These are phyloP conservation scores for Fusarium graminum DNA, from an alignment of 2,329 filamentous ascomycete species.

Conservation along the genomic window DNA sequence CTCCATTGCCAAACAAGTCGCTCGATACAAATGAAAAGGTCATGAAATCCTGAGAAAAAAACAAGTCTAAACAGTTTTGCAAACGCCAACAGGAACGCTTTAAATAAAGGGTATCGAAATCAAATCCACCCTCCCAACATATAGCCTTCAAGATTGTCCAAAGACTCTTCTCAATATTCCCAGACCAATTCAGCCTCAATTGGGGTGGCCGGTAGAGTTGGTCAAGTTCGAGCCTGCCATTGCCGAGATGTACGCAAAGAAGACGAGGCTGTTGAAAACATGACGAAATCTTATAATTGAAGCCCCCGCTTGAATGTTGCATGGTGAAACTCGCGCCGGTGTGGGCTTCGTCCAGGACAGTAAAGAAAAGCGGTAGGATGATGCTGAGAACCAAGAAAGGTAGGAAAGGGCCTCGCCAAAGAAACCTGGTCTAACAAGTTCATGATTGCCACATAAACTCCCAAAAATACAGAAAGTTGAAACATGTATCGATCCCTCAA, in stretches of 20 bases:
- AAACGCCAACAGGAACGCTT: constrained; percentile 33
- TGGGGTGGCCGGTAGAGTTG: constrained; percentile 2
- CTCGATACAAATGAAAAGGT: constrained; percentile 23
- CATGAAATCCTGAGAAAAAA: constrained; percentile 44
- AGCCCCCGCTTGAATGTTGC: constrained; percentile 37
- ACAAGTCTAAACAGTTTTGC: constrained; percentile 40
- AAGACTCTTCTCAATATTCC: constrained; percentile 26
- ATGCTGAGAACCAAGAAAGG: constrained; percentile 24
- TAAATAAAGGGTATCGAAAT: constrained; percentile 47
- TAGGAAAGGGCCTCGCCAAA: neutral
- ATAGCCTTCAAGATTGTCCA: constrained; percentile 25
- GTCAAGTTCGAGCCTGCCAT: constrained; percentile 5
- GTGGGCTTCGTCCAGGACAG: constrained; percentile 14
- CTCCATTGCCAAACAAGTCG: constrained; percentile 39
- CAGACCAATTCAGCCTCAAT: constrained; percentile 21
- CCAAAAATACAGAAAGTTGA: constrained; percentile 11
- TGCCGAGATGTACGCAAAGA: neutral
- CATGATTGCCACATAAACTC: constrained; percentile 13
- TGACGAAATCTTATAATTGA: neutral
- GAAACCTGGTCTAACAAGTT: constrained; percentile 34
- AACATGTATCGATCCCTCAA: constrained; percentile 16
- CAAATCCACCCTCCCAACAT: constrained; percentile 41
- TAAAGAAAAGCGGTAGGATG: constrained; percentile 12
- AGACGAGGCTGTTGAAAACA: constrained; percentile 1
- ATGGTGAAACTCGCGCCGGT: constrained; percentile 44